A percentile compares a stretch with the other conserved stretches of the same genome.
Conservation (phyloP, 2,329 filamentous ascomycete species). For the Colletotrichum sidae region DNA sequence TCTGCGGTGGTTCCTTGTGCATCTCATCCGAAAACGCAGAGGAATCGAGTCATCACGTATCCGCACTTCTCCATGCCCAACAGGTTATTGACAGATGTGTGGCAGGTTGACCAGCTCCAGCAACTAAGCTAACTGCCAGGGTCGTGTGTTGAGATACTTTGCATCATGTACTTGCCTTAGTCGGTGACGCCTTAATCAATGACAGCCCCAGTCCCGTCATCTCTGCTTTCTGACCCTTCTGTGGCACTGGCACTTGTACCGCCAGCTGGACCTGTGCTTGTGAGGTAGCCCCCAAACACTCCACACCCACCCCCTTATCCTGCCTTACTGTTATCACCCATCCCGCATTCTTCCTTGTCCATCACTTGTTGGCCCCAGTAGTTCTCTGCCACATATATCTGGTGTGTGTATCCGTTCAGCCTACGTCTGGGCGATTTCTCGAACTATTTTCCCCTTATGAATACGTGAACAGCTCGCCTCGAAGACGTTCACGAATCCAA, state of each 20-base stretch:
- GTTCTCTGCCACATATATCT: slow-evolving; percentile 36
- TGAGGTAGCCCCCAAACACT: slow-evolving; percentile 15
- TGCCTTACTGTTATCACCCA: slow-evolving; percentile 29
- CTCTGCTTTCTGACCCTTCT: slow-evolving; percentile 7
- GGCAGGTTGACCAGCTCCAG: slow-evolving; percentile 14
- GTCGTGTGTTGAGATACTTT: slow-evolving; percentile 21
- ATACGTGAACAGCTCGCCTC: slow-evolving; percentile 1
- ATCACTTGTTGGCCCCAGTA: slow-evolving; percentile 33
- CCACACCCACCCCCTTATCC: slow-evolving; percentile 29
- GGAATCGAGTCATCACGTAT: no score
- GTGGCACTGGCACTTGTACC: no score
- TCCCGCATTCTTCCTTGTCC: slow-evolving; percentile 36
- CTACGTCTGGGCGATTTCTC: slow-evolving; percentile 6
- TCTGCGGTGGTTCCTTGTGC: no score
- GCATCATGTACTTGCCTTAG: slow-evolving; percentile 23
- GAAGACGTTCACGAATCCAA: slow-evolving; percentile 11
- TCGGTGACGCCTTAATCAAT: slow-evolving; percentile 38
- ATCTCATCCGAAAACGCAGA: no score
- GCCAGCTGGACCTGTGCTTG: no score
- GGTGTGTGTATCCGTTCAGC: slow-evolving; percentile 20
- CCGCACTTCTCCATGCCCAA: no score
- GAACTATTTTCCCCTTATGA: slow-evolving; percentile 8
- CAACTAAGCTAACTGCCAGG: slow-evolving; percentile 17
- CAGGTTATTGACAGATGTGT: neutral
- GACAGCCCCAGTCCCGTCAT: slow-evolving; percentile 35